phyloP scores from a whole-genome alignment of 148 eudicot genomes.

The Camellia granthamiana region DNA sequence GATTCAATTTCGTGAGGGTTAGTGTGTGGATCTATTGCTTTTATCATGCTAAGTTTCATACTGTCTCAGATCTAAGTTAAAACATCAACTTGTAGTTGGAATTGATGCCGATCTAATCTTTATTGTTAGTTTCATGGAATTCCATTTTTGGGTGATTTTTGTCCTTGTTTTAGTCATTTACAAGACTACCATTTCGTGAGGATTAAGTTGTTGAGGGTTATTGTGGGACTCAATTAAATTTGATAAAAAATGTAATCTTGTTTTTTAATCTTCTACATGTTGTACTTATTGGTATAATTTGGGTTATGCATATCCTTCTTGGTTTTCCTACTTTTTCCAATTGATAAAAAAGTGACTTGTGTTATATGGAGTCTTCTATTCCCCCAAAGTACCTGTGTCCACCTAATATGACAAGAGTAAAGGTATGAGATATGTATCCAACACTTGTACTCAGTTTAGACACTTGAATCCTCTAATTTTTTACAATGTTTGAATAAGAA shows the following conservation, averaged over 20 bases:
- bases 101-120: neutral
- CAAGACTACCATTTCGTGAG: neutral
- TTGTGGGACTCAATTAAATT: neutral
- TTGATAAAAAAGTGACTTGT: neutral
- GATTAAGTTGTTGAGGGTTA: neutral
- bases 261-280: neutral
- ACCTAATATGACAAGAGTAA: no score
- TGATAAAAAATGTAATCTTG: neutral
- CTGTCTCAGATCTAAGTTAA: neutral
- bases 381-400: no score
- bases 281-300: neutral
- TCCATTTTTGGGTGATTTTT: neutral
- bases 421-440: no score
- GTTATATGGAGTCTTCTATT: no score
- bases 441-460: no score
- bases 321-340: neutral
- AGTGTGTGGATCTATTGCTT: neutral
- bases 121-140: constrained; percentile 2
- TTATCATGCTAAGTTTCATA: neutral
- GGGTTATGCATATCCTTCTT: neutral
- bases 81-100: neutral
- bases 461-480: no score
- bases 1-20: neutral
- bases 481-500: no score
- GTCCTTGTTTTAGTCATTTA: neutral